phyloP scores from a whole-genome alignment of 371 early-diverging fungal genomes.

The Haplosporangium sp. region DNA sequence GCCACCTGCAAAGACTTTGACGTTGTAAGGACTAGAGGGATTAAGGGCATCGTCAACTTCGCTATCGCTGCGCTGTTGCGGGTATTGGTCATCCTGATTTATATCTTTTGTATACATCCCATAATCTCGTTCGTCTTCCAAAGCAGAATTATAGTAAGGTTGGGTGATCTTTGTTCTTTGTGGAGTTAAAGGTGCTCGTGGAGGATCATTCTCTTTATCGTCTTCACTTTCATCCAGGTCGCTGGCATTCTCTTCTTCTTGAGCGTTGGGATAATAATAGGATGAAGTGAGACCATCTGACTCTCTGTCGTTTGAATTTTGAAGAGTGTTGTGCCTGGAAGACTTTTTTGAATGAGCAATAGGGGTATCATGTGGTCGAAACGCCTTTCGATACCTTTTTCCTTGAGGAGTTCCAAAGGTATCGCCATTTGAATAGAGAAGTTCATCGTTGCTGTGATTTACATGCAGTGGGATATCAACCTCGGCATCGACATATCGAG shows the following conservation, averaged over 20 bases:
- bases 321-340: background rate
- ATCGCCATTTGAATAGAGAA: background rate
- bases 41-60: conserved; percentile 1
- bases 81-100: conserved; percentile 1
- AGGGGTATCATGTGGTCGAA: conserved; percentile 43
- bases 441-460: conserved; percentile 4
- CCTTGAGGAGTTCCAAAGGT: conserved; percentile 15
- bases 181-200: conserved; percentile 1
- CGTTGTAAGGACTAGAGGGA: background rate
- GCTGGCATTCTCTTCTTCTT: background rate
- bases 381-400: conserved; percentile 23
- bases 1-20: background rate
- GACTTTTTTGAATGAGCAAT: conserved; percentile 12
- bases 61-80: background rate
- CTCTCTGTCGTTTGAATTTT: conserved; percentile 7
- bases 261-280: conserved; percentile 18
- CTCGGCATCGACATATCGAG: conserved; percentile 28
- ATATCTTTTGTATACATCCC: background rate
- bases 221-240: conserved; percentile 5
- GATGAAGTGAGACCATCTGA: conserved; percentile 20
- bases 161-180: background rate
- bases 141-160: background rate
- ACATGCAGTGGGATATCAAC: conserved; percentile 1
- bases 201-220: conserved; percentile 13
- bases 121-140: background rate